These are phyloP conservation scores for Annulohypoxylon nitens DNA, from an alignment of 495 filamentous ascomycete species.

Conservation along the genomic window DNA sequence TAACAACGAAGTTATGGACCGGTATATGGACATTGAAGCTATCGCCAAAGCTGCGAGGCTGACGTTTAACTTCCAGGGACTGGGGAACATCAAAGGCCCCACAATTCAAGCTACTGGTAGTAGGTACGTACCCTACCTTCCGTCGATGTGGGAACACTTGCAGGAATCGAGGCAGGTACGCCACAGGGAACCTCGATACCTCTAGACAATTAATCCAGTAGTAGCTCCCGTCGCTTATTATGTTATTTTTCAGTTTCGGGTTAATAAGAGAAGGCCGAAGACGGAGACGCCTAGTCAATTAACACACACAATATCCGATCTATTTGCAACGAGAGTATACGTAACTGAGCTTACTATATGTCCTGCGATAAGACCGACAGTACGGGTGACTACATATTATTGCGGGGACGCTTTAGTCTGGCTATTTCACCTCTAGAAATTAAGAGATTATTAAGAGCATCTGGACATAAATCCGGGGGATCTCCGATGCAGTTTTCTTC, in stretches of 20 bases:
- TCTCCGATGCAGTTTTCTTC: constrained; percentile 14
- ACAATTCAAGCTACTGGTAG: constrained; percentile 35
- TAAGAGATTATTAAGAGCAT: constrained; percentile 33
- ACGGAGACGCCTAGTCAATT: constrained; percentile 33
- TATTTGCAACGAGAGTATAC: constrained; percentile 12
- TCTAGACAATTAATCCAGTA: background rate
- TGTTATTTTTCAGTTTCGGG: constrained; percentile 14
- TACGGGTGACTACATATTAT: constrained; percentile 11
- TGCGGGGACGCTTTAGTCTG: constrained; percentile 27
- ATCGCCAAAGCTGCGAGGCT: constrained; percentile 38
- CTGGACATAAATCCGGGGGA: constrained; percentile 7
- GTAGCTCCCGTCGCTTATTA: constrained; percentile 13
- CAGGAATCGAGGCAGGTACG: constrained; percentile 10
- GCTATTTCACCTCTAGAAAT: constrained; percentile 32
- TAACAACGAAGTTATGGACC: constrained; percentile 15
- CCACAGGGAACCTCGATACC: background rate
- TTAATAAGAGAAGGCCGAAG: constrained; percentile 33
- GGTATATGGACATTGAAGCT: constrained; percentile 19
- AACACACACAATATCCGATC: constrained; percentile 16
- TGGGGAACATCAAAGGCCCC: constrained; percentile 34
- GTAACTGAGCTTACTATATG: constrained; percentile 30
- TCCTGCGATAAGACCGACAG: constrained; percentile 17
- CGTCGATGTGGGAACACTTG: constrained; percentile 14
- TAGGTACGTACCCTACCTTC: constrained; percentile 6
- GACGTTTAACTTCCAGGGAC: constrained; percentile 38